Percentiles rank a stretch among this genome's conserved stretches.
These are phyloP conservation scores for Tolypocladium amazonense DNA, from an alignment of 2,329 filamentous ascomycete genomes.

Conservation along the genomic window DNA sequence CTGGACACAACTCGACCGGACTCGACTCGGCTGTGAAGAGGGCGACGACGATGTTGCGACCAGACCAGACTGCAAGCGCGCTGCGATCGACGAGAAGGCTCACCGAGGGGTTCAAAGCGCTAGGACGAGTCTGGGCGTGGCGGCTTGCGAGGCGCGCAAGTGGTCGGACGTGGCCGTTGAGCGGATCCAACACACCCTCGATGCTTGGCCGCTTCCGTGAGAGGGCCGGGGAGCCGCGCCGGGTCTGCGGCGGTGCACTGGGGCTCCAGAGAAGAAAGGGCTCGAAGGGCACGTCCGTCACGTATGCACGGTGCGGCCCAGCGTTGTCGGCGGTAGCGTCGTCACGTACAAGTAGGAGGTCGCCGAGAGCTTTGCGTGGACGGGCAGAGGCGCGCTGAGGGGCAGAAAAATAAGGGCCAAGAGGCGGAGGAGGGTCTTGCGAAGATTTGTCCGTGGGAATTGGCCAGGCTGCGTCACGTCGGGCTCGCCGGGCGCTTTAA, in stretches of 20 bases:
- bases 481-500: neutral
- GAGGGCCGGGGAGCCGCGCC: neutral
- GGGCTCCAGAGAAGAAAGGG: neutral
- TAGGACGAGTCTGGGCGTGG: neutral
- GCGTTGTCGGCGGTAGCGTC: neutral
- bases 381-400: neutral
- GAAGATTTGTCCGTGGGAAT: neutral
- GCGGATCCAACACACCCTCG: neutral
- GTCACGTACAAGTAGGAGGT: neutral
- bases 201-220: neutral
- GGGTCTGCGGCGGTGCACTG: neutral
- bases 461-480: neutral
- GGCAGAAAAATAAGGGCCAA: neutral
- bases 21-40: neutral
- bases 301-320: neutral
- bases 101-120: constrained; percentile 11
- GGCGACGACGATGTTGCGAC: constrained; percentile 8
- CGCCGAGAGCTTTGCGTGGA: neutral
- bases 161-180: neutral
- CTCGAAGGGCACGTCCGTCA: neutral
- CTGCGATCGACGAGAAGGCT: constrained; percentile 19
- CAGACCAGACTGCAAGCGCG: constrained; percentile 3
- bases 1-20: neutral
- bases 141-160: neutral
- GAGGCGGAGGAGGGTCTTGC: neutral